A percentile compares a stretch with the other conserved stretches of the same genome.
phyloP scores from a whole-genome alignment of 139 green algal species.

The Tetradesmus lagerheimii region DNA sequence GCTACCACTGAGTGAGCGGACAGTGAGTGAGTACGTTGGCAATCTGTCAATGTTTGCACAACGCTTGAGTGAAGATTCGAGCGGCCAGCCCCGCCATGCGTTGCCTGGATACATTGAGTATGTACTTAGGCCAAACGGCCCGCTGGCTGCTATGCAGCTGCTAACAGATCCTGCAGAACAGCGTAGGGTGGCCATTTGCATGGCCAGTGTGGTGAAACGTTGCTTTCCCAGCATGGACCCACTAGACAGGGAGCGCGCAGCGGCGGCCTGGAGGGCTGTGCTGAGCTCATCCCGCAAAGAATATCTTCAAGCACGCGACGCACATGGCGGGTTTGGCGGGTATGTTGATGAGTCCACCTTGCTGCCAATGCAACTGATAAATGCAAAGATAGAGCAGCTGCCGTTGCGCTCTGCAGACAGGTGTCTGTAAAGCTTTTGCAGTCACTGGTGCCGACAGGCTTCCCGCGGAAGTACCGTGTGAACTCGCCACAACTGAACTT shows the following conservation, averaged over 20 bases:
- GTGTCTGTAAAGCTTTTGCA: not conserved
- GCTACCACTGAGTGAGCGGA: not conserved
- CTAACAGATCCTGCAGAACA: not conserved
- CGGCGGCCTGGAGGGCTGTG: not conserved
- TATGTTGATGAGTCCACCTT: not conserved
- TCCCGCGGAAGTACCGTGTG: not conserved
- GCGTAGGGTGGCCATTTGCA: not conserved
- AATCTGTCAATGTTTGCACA: not conserved
- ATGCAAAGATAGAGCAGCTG: not conserved
- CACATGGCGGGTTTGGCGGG: not conserved
- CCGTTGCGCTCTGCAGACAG: not conserved
- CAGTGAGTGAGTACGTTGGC: not conserved
- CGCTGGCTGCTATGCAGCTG: not conserved
- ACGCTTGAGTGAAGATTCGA: not conserved
- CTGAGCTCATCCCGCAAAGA: not conserved
- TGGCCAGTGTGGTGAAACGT: not conserved
- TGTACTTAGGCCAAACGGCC: not conserved
- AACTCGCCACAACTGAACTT: not conserved
- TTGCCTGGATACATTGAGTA: not conserved
- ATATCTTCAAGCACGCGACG: not conserved
- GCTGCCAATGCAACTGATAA: not conserved
- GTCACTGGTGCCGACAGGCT: not conserved
- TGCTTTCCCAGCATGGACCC: not conserved
- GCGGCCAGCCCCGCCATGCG: not conserved
- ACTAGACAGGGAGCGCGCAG: not conserved